Percentiles rank a stretch among this genome's conserved stretches.
These are phyloP conservation scores for Plantago major DNA, from an alignment of 257 asterid species.

Conservation along the genomic window DNA sequence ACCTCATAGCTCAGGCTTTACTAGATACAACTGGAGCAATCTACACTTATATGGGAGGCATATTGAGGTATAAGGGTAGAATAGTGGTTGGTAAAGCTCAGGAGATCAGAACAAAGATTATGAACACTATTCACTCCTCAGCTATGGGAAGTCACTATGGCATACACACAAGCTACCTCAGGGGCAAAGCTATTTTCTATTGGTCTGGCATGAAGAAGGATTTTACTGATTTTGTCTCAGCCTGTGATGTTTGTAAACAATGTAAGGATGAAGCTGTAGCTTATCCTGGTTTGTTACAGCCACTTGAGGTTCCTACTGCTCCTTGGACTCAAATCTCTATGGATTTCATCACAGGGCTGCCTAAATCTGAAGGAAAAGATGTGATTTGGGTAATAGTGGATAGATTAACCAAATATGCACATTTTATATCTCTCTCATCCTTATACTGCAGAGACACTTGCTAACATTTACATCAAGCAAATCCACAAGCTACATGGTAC, in stretches of 20 bases:
- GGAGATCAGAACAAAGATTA: neutral
- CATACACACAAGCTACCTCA: neutral
- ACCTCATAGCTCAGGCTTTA: neutral
- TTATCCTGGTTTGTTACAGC: neutral
- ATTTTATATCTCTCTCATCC: neutral
- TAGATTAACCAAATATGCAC: neutral
- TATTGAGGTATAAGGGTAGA: neutral
- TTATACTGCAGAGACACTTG: neutral
- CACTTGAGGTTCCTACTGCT: neutral
- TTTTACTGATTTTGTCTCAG: no score
- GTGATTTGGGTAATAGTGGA: neutral
- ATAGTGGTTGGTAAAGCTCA: neutral
- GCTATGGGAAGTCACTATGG: neutral
- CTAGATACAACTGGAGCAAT: neutral
- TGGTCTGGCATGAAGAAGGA: no score
- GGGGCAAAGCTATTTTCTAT: neutral
- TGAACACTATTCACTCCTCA: neutral
- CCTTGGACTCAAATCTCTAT: neutral
- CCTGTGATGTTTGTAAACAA: no score
- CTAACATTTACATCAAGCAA: neutral
- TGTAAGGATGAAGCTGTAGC: no score
- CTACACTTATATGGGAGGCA: neutral
- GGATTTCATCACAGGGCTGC: neutral
- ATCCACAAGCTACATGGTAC: neutral
- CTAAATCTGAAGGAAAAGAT: no score